A percentile compares a stretch with the other conserved stretches of the same genome.
These are phyloP conservation scores for Cyberlindnera sargentensis DNA, from an alignment of 805 yeast genomes.

Conservation along the genomic window DNA sequence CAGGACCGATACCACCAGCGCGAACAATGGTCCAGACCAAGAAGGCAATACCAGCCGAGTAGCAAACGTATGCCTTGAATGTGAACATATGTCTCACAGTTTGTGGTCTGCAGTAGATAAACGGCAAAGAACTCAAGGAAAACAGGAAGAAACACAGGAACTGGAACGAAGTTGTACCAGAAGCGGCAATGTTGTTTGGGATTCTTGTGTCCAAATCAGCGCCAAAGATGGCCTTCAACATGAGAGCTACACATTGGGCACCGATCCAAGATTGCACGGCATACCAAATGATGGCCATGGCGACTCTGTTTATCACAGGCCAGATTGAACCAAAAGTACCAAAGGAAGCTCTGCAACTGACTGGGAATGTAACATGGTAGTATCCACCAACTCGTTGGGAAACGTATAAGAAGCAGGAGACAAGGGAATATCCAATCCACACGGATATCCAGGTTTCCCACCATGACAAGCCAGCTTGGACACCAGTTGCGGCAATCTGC, in stretches of 20 bases:
- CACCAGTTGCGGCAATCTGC: constrained; percentile 88
- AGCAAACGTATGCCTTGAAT: constrained; percentile 69
- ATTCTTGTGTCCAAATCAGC: constrained; percentile 52
- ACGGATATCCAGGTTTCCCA: constrained; percentile 90
- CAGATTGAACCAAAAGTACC: constrained; percentile 86
- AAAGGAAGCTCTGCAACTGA: constrained; percentile 70
- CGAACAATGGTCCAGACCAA: constrained; percentile 78
- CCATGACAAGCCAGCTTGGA: constrained; percentile 72
- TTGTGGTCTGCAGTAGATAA: constrained; percentile 78
- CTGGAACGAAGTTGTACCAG: constrained; percentile 63
- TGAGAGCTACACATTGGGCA: constrained; percentile 74
- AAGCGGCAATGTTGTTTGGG: constrained; percentile 52
- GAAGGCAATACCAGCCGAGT: constrained; percentile 78
- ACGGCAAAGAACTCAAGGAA: constrained; percentile 76
- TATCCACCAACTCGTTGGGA: constrained; percentile 74
- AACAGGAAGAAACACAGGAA: constrained; percentile 74
- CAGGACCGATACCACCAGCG: constrained; percentile 75
- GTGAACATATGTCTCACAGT: constrained; percentile 79
- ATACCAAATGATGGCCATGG: constrained; percentile 84
- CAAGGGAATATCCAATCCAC: constrained; percentile 74
- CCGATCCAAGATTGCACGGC: constrained; percentile 84
- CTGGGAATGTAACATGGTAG: constrained; percentile 84
- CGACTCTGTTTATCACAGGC: constrained; percentile 86
- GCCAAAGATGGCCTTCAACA: constrained; percentile 75
- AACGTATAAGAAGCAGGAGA: constrained; percentile 60